Evolutionary conservation across 768 basidiomycete species (phyloP).

Genomic region (Leccinellum albellum): DNA sequence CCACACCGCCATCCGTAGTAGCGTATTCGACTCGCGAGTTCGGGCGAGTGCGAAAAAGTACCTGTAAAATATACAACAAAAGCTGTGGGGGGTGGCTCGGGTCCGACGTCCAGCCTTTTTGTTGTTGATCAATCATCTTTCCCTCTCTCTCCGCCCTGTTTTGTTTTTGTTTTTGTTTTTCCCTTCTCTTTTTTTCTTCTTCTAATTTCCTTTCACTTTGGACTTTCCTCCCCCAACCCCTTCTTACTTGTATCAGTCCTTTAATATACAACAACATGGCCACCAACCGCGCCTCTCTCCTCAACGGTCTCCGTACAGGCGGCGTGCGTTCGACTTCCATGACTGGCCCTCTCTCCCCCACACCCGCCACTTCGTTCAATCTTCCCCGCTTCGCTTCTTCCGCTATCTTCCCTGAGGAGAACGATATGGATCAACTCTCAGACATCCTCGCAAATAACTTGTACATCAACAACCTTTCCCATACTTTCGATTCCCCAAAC

Average conservation of each 20-base stretch:
- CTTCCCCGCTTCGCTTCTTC: slow-evolving; percentile 50
- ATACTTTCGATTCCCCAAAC: slow-evolving; percentile 63
- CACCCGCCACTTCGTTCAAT: slow-evolving; percentile 59
- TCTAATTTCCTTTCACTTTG: slow-evolving; percentile 12
- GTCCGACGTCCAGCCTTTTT: slow-evolving; percentile 16
- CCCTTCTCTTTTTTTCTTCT: slow-evolving; percentile 15
- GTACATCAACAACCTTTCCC: slow-evolving; percentile 42
- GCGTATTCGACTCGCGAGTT: slow-evolving; percentile 79
- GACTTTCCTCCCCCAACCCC: neutral
- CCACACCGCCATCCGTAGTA: slow-evolving; percentile 76
- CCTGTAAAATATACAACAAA: slow-evolving; percentile 37
- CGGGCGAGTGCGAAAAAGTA: slow-evolving; percentile 84
- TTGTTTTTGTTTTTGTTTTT: slow-evolving; percentile 5
- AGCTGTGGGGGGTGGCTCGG: slow-evolving; percentile 15
- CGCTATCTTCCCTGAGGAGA: slow-evolving; percentile 46
- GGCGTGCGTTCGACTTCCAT: slow-evolving; percentile 76
- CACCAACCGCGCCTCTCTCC: slow-evolving; percentile 73
- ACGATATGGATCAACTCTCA: slow-evolving; percentile 56
- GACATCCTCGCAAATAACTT: slow-evolving; percentile 53
- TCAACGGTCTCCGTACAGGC: slow-evolving; percentile 85
- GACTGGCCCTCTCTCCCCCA: slow-evolving; percentile 62
- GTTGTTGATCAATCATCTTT: slow-evolving; percentile 16
- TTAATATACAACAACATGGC: slow-evolving; percentile 37
- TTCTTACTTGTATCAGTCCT: slow-evolving; percentile 21
- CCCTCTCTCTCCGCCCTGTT: neutral